Evolutionary conservation across 2,329 filamentous ascomycete genomes (phyloP).

Genomic region (Amauroascus verrucosus): DNA sequence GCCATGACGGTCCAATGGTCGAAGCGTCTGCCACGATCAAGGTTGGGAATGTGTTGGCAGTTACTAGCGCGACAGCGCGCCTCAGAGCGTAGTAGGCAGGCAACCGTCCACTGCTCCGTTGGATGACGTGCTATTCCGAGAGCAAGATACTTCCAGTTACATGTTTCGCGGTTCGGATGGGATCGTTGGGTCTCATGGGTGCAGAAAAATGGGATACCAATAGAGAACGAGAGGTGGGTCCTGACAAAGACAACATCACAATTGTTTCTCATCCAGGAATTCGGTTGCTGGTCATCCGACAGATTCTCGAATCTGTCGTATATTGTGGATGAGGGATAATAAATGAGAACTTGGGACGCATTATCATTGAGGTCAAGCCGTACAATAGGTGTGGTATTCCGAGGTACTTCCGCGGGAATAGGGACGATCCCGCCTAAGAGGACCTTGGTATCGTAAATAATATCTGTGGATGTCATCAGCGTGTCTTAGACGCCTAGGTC

Average conservation of each 20-base stretch:
- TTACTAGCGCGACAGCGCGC: conserved; percentile 20
- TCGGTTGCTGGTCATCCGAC: conserved; percentile 18
- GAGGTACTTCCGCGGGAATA: background rate
- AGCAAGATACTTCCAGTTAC: conserved; percentile 34
- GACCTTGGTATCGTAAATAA: background rate
- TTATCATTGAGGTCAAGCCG: conserved; percentile 31
- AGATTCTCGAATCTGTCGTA: conserved; percentile 28
- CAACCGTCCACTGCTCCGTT: conserved; percentile 23
- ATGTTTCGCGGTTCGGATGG: conserved; percentile 17
- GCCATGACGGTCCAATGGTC: conserved; percentile 29
- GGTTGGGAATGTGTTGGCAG: conserved; percentile 29
- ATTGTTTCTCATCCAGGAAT: conserved; percentile 16
- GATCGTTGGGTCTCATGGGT: conserved; percentile 23
- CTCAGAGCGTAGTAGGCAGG: conserved; percentile 31
- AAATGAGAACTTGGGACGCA: conserved; percentile 29
- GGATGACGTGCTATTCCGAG: conserved; percentile 30
- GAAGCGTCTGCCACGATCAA: conserved; percentile 34
- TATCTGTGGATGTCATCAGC: conserved; percentile 1
- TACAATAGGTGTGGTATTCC: conserved; percentile 18
- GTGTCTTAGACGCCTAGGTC: background rate
- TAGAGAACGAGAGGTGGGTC: conserved; percentile 25
- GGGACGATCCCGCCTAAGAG: conserved; percentile 1
- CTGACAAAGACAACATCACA: conserved; percentile 1
- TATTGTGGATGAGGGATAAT: conserved; percentile 25
- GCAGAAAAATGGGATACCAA: conserved; percentile 33